A percentile compares a stretch with the other conserved stretches of the same genome.
Evolutionary conservation across 2,329 filamentous ascomycete genomes (phyloP).

Genomic region (Claviceps arundinis): DNA sequence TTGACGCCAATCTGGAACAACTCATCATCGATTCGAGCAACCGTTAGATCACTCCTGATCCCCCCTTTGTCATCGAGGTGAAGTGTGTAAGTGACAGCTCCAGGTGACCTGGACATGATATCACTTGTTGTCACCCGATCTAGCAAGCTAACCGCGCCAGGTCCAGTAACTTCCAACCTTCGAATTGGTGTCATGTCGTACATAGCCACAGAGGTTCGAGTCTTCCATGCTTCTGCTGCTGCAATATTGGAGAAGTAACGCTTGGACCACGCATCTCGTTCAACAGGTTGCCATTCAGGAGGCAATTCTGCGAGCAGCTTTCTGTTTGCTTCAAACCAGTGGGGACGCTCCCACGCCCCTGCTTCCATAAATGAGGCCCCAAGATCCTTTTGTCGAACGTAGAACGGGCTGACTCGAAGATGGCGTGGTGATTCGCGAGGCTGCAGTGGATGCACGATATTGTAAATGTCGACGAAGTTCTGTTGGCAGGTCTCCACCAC

Average conservation of each 20-base stretch:
- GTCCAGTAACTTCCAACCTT: conserved; percentile 43
- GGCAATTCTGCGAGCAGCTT: conserved; percentile 37
- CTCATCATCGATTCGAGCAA: conserved; percentile 36
- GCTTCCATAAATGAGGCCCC: conserved; percentile 46
- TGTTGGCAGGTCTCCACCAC: conserved; percentile 45
- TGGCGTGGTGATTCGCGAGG: conserved; percentile 43
- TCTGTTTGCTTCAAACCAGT: conserved; percentile 47
- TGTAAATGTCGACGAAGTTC: conserved; percentile 52
- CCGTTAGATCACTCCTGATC: conserved; percentile 43
- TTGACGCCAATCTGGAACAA: conserved; percentile 45
- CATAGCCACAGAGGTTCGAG: conserved; percentile 46
- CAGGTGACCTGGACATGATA: conserved; percentile 28
- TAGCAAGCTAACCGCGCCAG: conserved; percentile 40
- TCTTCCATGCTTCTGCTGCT: conserved; percentile 51
- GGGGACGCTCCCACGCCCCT: conserved; percentile 49
- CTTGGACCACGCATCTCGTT: conserved; percentile 45
- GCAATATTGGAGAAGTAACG: conserved; percentile 44
- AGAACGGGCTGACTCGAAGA: conserved; percentile 45
- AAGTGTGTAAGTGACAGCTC: conserved; percentile 41
- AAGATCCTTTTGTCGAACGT: conserved; percentile 38
- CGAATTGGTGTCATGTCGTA: conserved; percentile 50
- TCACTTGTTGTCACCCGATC: conserved; percentile 39
- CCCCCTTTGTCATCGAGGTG: conserved; percentile 40
- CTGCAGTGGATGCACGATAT: conserved; percentile 48
- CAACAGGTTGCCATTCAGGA: conserved; percentile 37